Evolutionary conservation across 192 early-diverging fungal species (phyloP), one percentile per base, ranked within the genome.

Genomic region (Backusella liffmaniae): DNA sequence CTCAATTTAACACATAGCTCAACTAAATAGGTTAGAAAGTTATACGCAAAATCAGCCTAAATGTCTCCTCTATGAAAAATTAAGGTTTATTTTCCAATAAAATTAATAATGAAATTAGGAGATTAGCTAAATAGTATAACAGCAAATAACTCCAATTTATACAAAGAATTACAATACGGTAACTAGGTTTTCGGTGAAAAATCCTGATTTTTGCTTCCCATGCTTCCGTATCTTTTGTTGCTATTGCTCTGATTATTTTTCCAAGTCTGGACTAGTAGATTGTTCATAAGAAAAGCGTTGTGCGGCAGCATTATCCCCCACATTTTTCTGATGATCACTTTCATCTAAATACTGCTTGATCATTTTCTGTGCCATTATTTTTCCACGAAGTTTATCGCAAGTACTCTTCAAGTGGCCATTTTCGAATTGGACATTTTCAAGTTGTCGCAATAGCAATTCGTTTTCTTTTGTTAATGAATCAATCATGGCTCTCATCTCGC

Each of bases 401-500:
- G 73, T 70, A 30, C 71, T 68, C 73, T 85, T 87, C 7, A 89
- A 73, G 29, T 72, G 77, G 0, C 73, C 26, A 66, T 89, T 89
- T 77, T 89, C 88, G 0, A 67, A 26, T 49, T 79, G 67, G 10
- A 80, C 65, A 44, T 87, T 83, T 26, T 87, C 81, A 16, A 89
- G 41, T 44, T 87, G 88, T 7, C 86, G 76, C 7, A 66, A 35
- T 5, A 89, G 36, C 1, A 86, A 41, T 42, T 82, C 81, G 65
- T 86, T 87, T 77, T 89, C 82, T 73, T 85, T 81, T 1, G 78
- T 77, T 10, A 81, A 46, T n/a, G 42, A 36, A 13, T 35, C 16
- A 66, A 89, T 89, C 73, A 82, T 76, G 3, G 79, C 46, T 15
- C 82, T 73, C 88, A 89, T 89, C 70, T 89, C 88, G 18, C 80